Conservation (phyloP, 441 rosid genomes). For the Gossypium schwendimanii region DNA sequence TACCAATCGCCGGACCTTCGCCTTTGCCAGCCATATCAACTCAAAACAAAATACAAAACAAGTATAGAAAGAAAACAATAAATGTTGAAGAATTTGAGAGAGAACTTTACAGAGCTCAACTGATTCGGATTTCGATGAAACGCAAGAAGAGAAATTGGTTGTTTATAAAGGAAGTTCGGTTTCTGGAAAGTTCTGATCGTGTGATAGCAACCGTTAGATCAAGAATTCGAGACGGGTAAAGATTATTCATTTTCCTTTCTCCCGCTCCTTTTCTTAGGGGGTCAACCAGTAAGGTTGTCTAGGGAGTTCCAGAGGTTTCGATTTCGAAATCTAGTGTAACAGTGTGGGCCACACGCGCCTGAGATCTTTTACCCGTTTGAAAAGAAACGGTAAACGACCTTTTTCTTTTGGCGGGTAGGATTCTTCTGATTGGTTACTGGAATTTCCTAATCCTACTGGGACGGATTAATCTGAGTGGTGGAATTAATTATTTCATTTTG, state of each 20-base stretch:
- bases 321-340: neutral
- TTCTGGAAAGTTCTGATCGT: constrained; percentile 23
- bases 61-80: neutral
- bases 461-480: neutral
- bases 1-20: constrained; percentile 56
- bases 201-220: constrained; percentile 22
- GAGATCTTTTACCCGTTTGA: neutral
- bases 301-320: constrained; percentile 30
- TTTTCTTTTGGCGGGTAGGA: neutral
- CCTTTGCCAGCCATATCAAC: constrained; percentile 21
- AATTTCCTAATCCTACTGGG: neutral
- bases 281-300: constrained; percentile 8
- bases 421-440: neutral
- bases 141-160: neutral
- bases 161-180: constrained; percentile 13
- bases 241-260: neutral
- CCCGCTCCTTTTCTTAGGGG: neutral
- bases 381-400: neutral
- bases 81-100: neutral
- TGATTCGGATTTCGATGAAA: neutral
- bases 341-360: neutral
- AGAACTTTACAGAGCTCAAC: neutral
- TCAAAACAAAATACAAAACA: neutral
- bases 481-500: no score
- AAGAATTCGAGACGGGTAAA: neutral